Percentiles rank a stretch among this genome's conserved stretches.
These are phyloP conservation scores for Trichophyton benhamiae DNA, from an alignment of 2,329 filamentous ascomycete species.

Conservation along the genomic window DNA sequence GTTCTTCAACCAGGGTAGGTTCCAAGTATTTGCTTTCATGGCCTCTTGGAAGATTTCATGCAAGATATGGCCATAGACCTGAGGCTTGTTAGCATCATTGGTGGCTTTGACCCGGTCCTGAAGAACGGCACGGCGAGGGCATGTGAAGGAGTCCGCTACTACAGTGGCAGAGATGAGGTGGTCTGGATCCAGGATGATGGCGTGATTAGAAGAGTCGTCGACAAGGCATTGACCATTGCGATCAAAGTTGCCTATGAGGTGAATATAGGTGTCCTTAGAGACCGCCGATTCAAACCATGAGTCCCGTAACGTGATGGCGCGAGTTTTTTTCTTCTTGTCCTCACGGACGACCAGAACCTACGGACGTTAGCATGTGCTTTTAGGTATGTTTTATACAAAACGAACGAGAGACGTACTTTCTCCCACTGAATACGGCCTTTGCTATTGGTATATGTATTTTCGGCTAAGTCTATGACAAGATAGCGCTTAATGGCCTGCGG, in stretches of 20 bases:
- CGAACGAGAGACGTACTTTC: constrained; percentile 46
- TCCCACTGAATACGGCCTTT: constrained; percentile 50
- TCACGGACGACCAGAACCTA: constrained; percentile 73
- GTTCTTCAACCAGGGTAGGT: constrained; percentile 50
- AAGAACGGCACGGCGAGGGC: constrained; percentile 77
- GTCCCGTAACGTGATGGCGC: constrained; percentile 63
- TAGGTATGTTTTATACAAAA: constrained; percentile 14
- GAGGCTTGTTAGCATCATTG: constrained; percentile 61
- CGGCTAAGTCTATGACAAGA: constrained; percentile 60
- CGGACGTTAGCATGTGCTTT: constrained; percentile 7
- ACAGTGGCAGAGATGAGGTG: constrained; percentile 91
- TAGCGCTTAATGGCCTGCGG: constrained; percentile 72
- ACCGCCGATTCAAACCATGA: constrained; percentile 78
- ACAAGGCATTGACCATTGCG: constrained; percentile 61
- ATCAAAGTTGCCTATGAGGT: constrained; percentile 71
- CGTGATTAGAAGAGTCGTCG: constrained; percentile 69
- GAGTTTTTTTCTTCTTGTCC: constrained; percentile 55
- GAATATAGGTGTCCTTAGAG: constrained; percentile 62
- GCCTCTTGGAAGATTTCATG: constrained; percentile 94
- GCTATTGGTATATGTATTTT: constrained; percentile 54
- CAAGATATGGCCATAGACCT: constrained; percentile 85
- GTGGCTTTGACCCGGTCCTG: constrained; percentile 92
- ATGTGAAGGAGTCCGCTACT: constrained; percentile 91
- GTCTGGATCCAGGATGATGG: constrained; percentile 87
- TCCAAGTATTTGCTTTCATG: constrained; percentile 72